Base-by-base conservation (phyloP, 2,329 filamentous ascomycete species). In the Aureobasidium sp. region DNA sequence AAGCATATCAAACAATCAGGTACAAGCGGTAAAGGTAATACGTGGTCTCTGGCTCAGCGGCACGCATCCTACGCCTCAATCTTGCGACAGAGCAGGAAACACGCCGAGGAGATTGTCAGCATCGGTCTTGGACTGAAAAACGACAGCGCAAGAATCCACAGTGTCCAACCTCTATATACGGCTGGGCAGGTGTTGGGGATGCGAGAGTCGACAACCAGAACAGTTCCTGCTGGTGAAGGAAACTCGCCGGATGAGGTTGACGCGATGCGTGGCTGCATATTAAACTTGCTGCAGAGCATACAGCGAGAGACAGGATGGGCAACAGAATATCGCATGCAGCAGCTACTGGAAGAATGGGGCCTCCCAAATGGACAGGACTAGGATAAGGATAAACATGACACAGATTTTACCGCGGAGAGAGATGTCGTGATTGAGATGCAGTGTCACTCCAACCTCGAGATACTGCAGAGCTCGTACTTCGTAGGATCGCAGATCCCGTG, bases 261-360 rank as follows among this genome's bases (percentile, higher is more conserved):
- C 32, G 74, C 73, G 12, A 84, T 86, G 71, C 80, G 84, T 17
- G 73, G 78, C 39, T 76, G 82, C 1, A 78, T 87, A 10, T 67
- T 87, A 41, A 75, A 79, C 13, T 69, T 87, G 41, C 72, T 88
- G 23, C 75, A 78, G 29, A 82, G 79, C 12, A 81, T 88, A 32
- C 84, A 88, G 70, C 74, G 72, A n/a, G 85, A 88, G 67, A 78
- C 84, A 44, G 85, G 84, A 2, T 87, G 84, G 82, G 81, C 84
- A 2, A 87, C 85, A 52, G 78, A 84, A 67, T 86, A 87, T 70
- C 78, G 84, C 41, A 80, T 84, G 29, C 74, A 80, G 64, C 79
- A 84, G 65, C 70, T 87, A 64, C 64, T 78, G 29, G 75, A 78
- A 64, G 75, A 80, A 63, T 82, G 78, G 78, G 67, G 62, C n/a